Percentiles rank a stretch among this genome's conserved stretches.
These are phyloP conservation scores for Teratosphaeria nubilosa DNA, from an alignment of 2,329 filamentous ascomycete species.

Conservation along the genomic window DNA sequence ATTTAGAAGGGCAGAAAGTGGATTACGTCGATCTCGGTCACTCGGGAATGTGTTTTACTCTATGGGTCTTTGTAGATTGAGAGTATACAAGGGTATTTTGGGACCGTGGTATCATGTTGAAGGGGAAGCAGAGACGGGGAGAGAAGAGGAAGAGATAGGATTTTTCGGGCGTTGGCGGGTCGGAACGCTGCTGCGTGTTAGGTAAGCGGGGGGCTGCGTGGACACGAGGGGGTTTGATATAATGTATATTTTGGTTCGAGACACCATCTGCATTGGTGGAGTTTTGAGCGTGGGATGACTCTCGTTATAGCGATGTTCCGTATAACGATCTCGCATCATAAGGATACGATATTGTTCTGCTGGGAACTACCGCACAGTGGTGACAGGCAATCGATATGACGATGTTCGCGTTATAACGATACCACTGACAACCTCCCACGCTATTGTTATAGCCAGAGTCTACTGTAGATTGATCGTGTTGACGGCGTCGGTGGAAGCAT, in stretches of 20 bases:
- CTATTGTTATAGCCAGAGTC: too few species aligned
- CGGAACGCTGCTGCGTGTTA: neutral
- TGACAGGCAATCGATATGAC: too few species aligned
- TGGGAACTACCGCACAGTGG: too few species aligned
- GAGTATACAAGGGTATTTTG: conserved; percentile 9
- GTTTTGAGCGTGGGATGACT: too few species aligned
- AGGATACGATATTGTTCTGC: too few species aligned
- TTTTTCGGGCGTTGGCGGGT: neutral
- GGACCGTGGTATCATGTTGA: conserved; percentile 4
- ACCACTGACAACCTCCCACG: too few species aligned
- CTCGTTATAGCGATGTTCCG: too few species aligned
- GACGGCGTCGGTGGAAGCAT: neutral
- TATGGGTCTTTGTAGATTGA: neutral
- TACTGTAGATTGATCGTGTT: neutral
- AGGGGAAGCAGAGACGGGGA: conserved; percentile 1
- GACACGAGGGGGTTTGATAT: neutral
- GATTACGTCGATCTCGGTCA: conserved; percentile 6
- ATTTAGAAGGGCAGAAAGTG: conserved; percentile 6
- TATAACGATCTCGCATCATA: too few species aligned
- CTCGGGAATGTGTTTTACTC: conserved; percentile 8
- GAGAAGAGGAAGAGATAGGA: neutral
- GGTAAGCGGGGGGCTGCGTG: neutral
- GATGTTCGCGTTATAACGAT: too few species aligned
- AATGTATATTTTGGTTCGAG: neutral
- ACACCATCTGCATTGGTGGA: too few species aligned